Evolutionary conservation across 2,329 filamentous ascomycete genomes (phyloP), one percentile per base, ranked within the genome.

Genomic region (Monilinia vaccinii-corymbosi): DNA sequence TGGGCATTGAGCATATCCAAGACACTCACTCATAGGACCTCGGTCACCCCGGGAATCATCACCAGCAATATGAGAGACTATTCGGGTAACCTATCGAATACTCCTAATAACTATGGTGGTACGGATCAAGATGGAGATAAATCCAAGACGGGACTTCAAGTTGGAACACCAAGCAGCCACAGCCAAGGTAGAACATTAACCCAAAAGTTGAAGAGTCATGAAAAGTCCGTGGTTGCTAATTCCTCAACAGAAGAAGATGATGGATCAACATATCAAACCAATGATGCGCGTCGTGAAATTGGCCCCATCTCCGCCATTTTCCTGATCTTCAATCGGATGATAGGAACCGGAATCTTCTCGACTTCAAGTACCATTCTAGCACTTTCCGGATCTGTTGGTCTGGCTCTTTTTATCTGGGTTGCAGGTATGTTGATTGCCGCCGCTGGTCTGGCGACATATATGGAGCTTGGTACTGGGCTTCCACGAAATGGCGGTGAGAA

Each of bases 321-420:
- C 71, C 75, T 85, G 4, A 83, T 86, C 70, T 80, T 85, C 71
- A 85, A 85, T 74, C 80, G 83, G 61, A 82, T 86, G 74, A 81
- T 87, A 60, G 84, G 84, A 46, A 86, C 82, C 13, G 84, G 84
- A 63, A 86, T 87, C 71, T 87, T 86, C 65, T 81, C 84, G 1
- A 86, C 83, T 0, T 83, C 84, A 0, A 78, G 78, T 46, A 76
- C 78, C 45, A 84, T 87, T 64, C 75, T 86, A 56, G 67, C 72
- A 2, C 76, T 82, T 0, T 80, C 77, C 10, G 83, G 84, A 60
- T 84, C 80, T 61, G 78, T 85, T n/a, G 84, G 84, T 4, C 75
- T 86, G 0, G 76, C 82, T 0, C 75, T 87, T 25, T 77, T 86
- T 64, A 79, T 87, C 64, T 87, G 84, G 84, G 75, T 86, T 1